These are phyloP conservation scores for Hypoxylon sp. DNA, from an alignment of 2,329 filamentous ascomycete species.

Conservation along the genomic window DNA sequence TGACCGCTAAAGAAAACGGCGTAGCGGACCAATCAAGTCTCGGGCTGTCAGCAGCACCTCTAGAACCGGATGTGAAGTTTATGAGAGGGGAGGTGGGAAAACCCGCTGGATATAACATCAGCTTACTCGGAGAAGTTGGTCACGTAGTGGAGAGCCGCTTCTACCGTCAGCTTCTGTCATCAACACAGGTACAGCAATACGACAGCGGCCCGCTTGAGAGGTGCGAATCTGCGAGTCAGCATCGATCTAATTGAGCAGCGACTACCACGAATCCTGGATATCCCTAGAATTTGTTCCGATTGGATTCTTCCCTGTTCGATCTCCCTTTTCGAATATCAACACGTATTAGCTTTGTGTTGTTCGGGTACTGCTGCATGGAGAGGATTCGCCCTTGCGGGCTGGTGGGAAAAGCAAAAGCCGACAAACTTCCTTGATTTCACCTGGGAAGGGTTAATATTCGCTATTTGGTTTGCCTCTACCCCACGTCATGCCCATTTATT, in stretches of 20 bases:
- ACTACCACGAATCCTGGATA: slow-evolving; percentile 17
- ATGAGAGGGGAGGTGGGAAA: slow-evolving; percentile 30
- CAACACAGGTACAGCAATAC: slow-evolving; percentile 34
- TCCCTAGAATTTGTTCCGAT: slow-evolving; percentile 28
- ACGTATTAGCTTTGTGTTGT: slow-evolving; percentile 30
- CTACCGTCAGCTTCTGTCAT: slow-evolving; percentile 40
- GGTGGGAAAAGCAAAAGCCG: slow-evolving; percentile 14
- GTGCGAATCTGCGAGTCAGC: slow-evolving; percentile 45
- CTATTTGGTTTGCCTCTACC: slow-evolving; percentile 13
- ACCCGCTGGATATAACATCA: slow-evolving; percentile 44
- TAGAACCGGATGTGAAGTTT: slow-evolving; percentile 24
- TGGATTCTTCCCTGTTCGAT: slow-evolving; percentile 29
- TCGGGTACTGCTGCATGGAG: slow-evolving; percentile 35
- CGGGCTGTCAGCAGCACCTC: slow-evolving; percentile 26
- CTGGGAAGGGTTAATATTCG: slow-evolving; percentile 7
- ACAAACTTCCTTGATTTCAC: slow-evolving; percentile 10
- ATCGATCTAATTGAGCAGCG: slow-evolving; percentile 29
- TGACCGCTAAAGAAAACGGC: slow-evolving; percentile 31
- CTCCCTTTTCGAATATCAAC: slow-evolving; percentile 25
- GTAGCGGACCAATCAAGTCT: slow-evolving; percentile 20
- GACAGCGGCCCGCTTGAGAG: slow-evolving; percentile 36
- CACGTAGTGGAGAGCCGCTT: slow-evolving; percentile 40
- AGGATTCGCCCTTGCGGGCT: slow-evolving; percentile 28
- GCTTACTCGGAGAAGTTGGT: slow-evolving; percentile 39
- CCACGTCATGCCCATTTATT: slow-evolving; percentile 23